Percentiles rank a stretch among this genome's conserved stretches.
phyloP scores from a whole-genome alignment of 2,329 filamentous ascomycete genomes.

The Penicillium oxalicum region DNA sequence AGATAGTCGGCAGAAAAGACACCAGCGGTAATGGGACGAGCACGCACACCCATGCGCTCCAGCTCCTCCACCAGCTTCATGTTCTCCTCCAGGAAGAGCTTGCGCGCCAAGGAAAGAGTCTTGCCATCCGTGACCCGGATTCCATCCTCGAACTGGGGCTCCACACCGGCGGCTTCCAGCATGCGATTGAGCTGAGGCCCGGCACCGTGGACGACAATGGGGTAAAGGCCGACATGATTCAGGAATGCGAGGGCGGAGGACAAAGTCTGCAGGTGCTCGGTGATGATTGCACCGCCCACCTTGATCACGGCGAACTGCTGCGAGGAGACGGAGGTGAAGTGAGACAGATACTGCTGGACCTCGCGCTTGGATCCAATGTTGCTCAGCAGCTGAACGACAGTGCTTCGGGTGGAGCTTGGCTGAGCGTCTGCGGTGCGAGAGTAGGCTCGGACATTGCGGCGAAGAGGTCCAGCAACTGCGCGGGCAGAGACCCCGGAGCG shows the following conservation, averaged over 20 bases:
- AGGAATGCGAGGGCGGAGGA: conserved; percentile 85
- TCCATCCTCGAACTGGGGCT: conserved; percentile 93
- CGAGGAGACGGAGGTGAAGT: conserved; percentile 93
- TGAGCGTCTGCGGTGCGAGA: conserved; percentile 45
- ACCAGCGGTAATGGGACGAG: conserved; percentile 80
- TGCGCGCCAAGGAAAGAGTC: conserved; percentile 82
- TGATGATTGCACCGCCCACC: conserved; percentile 92
- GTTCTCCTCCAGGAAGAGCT: conserved; percentile 93
- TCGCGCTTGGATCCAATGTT: conserved; percentile 95
- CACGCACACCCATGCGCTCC: conserved; percentile 81
- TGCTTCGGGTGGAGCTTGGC: conserved; percentile 61
- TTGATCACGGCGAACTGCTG: conserved; percentile 99
- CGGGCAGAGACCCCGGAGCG: conserved; percentile 23
- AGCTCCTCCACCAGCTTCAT: conserved; percentile 84
- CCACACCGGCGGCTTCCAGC: conserved; percentile 81
- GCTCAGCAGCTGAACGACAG: conserved; percentile 83
- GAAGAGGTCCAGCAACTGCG: conserved; percentile 22
- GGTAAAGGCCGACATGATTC: conserved; percentile 89
- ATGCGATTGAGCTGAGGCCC: conserved; percentile 92
- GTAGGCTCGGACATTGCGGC: conserved; percentile 37
- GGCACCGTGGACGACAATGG: conserved; percentile 90
- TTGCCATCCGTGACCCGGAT: conserved; percentile 94
- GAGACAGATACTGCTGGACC: conserved; percentile 93
- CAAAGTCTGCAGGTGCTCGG: conserved; percentile 86
- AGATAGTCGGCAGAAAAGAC: conserved; percentile 92